Conservation (phyloP, 2,329 filamentous ascomycete species). For the Mariannaea sp. region DNA sequence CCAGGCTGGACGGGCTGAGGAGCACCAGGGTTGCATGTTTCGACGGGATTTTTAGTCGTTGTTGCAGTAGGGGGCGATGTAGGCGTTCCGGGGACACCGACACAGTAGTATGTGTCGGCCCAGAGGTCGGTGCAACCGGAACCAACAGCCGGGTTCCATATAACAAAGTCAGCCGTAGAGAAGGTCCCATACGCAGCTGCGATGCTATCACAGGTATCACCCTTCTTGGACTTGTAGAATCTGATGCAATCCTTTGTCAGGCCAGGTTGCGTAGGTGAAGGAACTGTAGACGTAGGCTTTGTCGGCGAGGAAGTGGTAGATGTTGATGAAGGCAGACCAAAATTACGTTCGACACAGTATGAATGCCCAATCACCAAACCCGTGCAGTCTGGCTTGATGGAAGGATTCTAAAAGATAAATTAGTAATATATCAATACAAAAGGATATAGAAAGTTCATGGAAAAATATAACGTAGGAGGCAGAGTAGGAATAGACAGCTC, state of each 20-base stretch:
- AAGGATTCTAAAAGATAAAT: constrained; percentile 10
- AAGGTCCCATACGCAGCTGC: not conserved
- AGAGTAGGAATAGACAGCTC: too few relatives aligned
- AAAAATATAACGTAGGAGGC: too few relatives aligned
- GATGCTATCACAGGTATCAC: constrained; percentile 16
- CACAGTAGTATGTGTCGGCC: constrained; percentile 1
- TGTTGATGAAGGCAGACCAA: constrained; percentile 6
- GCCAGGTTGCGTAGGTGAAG: constrained; percentile 1
- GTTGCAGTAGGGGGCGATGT: not conserved
- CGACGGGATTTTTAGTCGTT: not conserved
- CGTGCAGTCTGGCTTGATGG: constrained; percentile 10
- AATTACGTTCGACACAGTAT: constrained; percentile 20
- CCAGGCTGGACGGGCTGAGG: constrained; percentile 8
- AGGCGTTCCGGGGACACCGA: constrained; percentile 1
- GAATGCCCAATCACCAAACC: constrained; percentile 15
- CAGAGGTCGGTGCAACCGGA: constrained; percentile 1
- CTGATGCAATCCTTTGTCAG: not conserved
- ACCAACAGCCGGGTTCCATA: constrained; percentile 12
- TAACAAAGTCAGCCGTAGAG: constrained; percentile 12
- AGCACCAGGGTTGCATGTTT: not conserved
- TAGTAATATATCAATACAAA: too few relatives aligned
- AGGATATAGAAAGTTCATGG: too few relatives aligned
- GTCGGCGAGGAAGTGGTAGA: not conserved
- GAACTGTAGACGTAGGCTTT: not conserved
- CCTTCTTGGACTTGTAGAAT: constrained; percentile 21